Conservation (phyloP, 1,284 basidiomycete genomes). For the Kalmanozyma brasiliensis region DNA sequence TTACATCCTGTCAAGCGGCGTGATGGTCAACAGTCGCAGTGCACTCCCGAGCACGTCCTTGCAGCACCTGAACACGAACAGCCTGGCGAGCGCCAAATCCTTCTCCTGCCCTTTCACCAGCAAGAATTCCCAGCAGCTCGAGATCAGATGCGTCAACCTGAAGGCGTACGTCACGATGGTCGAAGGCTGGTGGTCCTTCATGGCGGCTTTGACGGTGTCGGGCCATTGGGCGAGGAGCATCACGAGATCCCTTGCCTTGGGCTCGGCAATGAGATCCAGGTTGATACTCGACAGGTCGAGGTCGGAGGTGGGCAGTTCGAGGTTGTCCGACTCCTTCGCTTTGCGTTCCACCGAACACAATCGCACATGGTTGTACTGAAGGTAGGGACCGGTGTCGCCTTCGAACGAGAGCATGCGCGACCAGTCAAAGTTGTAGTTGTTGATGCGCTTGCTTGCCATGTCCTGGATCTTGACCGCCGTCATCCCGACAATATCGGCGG, state of each 20-base stretch:
- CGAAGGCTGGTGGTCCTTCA: constrained; percentile 87
- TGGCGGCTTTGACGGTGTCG: constrained; percentile 84
- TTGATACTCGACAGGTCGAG: constrained; percentile 75
- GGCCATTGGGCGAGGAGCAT: constrained; percentile 90
- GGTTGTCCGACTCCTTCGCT: constrained; percentile 79
- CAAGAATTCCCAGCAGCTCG: constrained; percentile 86
- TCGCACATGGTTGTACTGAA: constrained; percentile 88
- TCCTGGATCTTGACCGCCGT: constrained; percentile 99
- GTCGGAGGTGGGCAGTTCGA: constrained; percentile 74
- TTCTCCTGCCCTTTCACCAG: constrained; percentile 80
- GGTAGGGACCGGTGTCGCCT: constrained; percentile 83
- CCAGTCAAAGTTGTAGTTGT: constrained; percentile 97
- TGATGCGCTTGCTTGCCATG: constrained; percentile 94
- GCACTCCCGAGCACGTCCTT: constrained; percentile 87
- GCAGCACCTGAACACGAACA: constrained; percentile 89
- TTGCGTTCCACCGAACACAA: constrained; percentile 92
- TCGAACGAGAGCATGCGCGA: constrained; percentile 94
- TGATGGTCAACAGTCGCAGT: constrained; percentile 86
- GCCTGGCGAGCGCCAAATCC: constrained; percentile 81
- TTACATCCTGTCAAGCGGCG: constrained; percentile 86
- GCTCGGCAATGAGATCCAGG: constrained; percentile 75
- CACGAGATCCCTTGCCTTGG: constrained; percentile 85
- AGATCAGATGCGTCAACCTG: constrained; percentile 81
- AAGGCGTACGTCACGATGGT: constrained; percentile 84
- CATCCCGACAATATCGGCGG: constrained; percentile 87